Evolutionary conservation across 2,329 filamentous ascomycete species (phyloP).

Genomic region (Nemania bipapillata): DNA sequence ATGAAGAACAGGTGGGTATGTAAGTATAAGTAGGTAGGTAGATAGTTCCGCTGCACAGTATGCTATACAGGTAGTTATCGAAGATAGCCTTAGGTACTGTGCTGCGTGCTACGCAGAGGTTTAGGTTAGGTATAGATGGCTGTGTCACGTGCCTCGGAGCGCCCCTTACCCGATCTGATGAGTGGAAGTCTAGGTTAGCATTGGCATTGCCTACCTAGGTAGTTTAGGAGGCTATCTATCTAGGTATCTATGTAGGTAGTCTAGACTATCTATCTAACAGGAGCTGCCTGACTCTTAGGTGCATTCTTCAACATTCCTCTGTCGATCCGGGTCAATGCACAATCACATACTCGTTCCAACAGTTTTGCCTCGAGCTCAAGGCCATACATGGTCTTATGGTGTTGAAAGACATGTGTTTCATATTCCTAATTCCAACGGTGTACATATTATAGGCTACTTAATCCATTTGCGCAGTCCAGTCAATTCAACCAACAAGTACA

Average conservation of each 20-base stretch:
- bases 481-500: not conserved
- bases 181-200: constrained; percentile 32
- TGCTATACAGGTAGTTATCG: not conserved
- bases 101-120: no score
- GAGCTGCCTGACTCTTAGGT: constrained; percentile 9
- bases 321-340: constrained; percentile 16
- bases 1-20: not conserved
- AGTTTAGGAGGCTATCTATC: constrained; percentile 21
- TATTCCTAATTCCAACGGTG: constrained; percentile 1
- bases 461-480: constrained; percentile 3
- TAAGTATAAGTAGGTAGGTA: no score
- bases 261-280: not conserved
- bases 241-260: not conserved
- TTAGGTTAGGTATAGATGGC: not conserved
- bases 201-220: constrained; percentile 15
- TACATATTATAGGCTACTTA: constrained; percentile 9
- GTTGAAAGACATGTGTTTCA: constrained; percentile 9
- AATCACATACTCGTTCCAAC: constrained; percentile 10
- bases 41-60: constrained; percentile 4
- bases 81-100: not conserved
- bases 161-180: constrained; percentile 25
- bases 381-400: constrained; percentile 6
- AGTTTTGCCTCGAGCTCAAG: constrained; percentile 11
- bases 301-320: constrained; percentile 25
- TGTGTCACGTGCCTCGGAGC: constrained; percentile 33